Evolutionary conservation across 1,284 basidiomycete species (phyloP).

Genomic region (Puccinia novopanici): DNA sequence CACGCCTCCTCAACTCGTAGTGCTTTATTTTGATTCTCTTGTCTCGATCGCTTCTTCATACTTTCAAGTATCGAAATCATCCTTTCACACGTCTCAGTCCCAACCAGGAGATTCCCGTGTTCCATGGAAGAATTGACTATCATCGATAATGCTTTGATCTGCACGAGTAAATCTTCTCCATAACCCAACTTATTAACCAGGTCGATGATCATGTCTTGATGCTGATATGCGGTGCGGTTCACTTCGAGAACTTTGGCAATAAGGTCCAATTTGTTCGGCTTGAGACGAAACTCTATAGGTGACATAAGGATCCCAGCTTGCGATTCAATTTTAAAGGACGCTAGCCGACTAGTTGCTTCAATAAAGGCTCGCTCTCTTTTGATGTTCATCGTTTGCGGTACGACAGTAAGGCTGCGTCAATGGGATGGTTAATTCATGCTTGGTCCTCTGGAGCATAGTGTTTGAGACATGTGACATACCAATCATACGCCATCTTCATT

Average conservation of each 20-base stretch:
- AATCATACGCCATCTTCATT: conserved; percentile 92
- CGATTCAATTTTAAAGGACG: conserved; percentile 76
- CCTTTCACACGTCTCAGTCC: conserved; percentile 70
- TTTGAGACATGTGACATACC: conserved; percentile 64
- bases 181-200: conserved; percentile 83
- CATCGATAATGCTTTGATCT: conserved; percentile 82
- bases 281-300: conserved; percentile 85
- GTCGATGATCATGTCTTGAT: conserved; percentile 83
- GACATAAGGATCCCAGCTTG: conserved; percentile 74
- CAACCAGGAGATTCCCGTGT: conserved; percentile 72
- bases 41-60: conserved; percentile 59
- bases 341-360: conserved; percentile 84
- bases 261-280: conserved; percentile 75
- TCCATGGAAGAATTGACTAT: conserved; percentile 78
- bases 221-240: conserved; percentile 80
- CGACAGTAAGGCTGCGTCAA: conserved; percentile 71
- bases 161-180: conserved; percentile 68
- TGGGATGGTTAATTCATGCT: background rate
- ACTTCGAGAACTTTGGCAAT: conserved; percentile 77
- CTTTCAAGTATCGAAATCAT: conserved; percentile 70
- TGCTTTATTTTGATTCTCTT: conserved; percentile 41
- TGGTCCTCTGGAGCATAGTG: background rate
- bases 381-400: conserved; percentile 68
- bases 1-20: conserved; percentile 64
- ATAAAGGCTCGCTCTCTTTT: conserved; percentile 81